These are phyloP conservation scores for Neurospora sublineolata DNA, from an alignment of 495 filamentous ascomycete genomes.

Conservation along the genomic window DNA sequence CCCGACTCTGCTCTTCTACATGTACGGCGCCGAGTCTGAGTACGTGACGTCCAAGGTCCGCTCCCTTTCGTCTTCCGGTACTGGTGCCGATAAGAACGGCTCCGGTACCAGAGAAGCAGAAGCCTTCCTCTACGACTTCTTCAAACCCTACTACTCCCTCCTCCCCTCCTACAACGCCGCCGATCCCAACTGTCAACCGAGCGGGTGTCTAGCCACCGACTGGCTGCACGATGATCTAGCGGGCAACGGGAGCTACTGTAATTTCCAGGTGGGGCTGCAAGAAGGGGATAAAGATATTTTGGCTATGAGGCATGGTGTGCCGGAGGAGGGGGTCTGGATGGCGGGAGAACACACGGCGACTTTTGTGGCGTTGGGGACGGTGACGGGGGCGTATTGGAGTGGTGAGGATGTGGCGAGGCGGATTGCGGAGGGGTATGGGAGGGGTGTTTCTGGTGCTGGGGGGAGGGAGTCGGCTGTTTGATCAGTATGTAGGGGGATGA, in stretches of 20 bases:
- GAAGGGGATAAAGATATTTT: conserved; percentile 65
- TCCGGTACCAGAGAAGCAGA: too few species aligned
- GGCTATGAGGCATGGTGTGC: conserved; percentile 56
- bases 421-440: conserved; percentile 34
- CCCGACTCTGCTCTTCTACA: conserved; percentile 88
- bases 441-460: not conserved
- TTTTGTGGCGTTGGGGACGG: conserved; percentile 77
- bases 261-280: conserved; percentile 70
- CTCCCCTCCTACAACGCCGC: conserved; percentile 51
- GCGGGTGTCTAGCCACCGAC: conserved; percentile 52
- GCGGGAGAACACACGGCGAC: conserved; percentile 92
- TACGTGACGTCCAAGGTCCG: conserved; percentile 32
- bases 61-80: conserved; percentile 14
- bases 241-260: conserved; percentile 82
- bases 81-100: not conserved
- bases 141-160: conserved; percentile 64
- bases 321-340: conserved; percentile 68
- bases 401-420: conserved; percentile 67
- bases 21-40: conserved; percentile 53
- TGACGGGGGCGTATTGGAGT: conserved; percentile 85
- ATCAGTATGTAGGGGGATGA: not conserved
- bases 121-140: conserved; percentile 49
- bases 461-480: not conserved
- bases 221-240: conserved; percentile 79
- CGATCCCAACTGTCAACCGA: conserved; percentile 49